Base-by-base conservation (phyloP, 1,284 basidiomycete genomes). In the Cutaneotrichosporon sp. region DNA sequence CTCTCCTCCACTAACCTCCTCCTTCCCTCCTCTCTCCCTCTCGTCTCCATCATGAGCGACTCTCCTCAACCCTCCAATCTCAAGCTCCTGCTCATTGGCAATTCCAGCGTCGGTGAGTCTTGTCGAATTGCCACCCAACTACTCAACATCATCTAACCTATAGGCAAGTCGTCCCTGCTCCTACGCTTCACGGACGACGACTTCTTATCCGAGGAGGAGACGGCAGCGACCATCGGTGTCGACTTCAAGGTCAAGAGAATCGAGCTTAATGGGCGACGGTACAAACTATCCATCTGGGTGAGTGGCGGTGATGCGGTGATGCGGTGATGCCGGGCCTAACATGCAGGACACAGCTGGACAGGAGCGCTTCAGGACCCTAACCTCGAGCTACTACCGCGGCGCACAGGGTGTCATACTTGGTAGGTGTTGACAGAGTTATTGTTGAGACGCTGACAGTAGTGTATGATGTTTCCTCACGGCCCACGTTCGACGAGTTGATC, bases 291-390 rank as follows among this genome's bases (percentile, higher is more conserved):
- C 36, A 84, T 86, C 65, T 86, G 85, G 85, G 84, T 82, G 55
- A 59, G 78, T 68, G 1, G 26, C 14, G n/a, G 22, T 4, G 11
- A 5, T 3, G 4, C 38, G n/a, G n/a, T n/a, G n/a, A n/a, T n/a
- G 26, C 14, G n/a, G 22, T 4, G 11, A 5, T 3, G 4, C 38
- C 2, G 42, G 38, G 10, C 13, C 53, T 49, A 26, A 58, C 57
- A 34, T 38, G 14, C 72, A 93, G 91, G 92, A 96, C 67, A 97
- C 94, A 67, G 94, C 94, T 74, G 91, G 91, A 86, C 94, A 97
- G 81, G 94, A 97, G 82, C 87, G 95, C 38, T 97, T 97, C 88
- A 88, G 94, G 70, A 97, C 94, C 16, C 93, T 97, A 78, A 97
- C 95, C n/a, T 94, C 92, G 40, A 93, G 92, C 56, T 97, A 97